phyloP scores from a whole-genome alignment of 1,284 basidiomycete genomes.

The Cutaneotrichosporon curvatum region DNA sequence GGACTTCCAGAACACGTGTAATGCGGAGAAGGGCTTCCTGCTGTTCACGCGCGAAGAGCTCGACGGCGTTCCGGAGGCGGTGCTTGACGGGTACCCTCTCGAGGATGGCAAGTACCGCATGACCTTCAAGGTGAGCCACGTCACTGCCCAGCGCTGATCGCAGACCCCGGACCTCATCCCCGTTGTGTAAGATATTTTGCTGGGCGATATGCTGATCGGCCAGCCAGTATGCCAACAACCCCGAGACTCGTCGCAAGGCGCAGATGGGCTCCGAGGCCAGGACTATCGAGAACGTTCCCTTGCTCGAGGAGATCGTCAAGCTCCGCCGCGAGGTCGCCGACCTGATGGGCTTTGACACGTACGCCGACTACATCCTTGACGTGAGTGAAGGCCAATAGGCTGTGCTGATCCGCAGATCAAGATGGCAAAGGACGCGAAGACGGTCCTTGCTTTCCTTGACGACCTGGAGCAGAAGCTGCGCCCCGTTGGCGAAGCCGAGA shows the following conservation, averaged over 20 bases:
- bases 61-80: conserved; percentile 14
- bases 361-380: conserved; percentile 19
- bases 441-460: conserved; percentile 12
- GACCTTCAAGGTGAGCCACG: conserved; percentile 11
- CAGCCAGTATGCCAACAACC: conserved; percentile 17
- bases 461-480: conserved; percentile 16
- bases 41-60: conserved; percentile 18
- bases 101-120: conserved; percentile 18
- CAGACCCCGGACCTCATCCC: conserved; percentile 16
- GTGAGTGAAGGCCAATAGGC: not conserved
- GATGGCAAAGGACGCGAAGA: conserved; percentile 21
- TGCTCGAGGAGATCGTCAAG: conserved; percentile 16
- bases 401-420: conserved; percentile 9
- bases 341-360: conserved; percentile 14
- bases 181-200: conserved; percentile 6
- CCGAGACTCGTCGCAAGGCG: conserved; percentile 15
- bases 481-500: conserved; percentile 16
- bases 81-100: conserved; percentile 12
- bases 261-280: conserved; percentile 16
- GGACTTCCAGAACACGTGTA: conserved; percentile 18
- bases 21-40: conserved; percentile 19
- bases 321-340: conserved; percentile 16
- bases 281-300: conserved; percentile 13
- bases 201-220: not conserved
- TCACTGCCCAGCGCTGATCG: not conserved